Base-by-base conservation (phyloP, 2,329 filamentous ascomycete genomes). In the Cercospora canescens region DNA sequence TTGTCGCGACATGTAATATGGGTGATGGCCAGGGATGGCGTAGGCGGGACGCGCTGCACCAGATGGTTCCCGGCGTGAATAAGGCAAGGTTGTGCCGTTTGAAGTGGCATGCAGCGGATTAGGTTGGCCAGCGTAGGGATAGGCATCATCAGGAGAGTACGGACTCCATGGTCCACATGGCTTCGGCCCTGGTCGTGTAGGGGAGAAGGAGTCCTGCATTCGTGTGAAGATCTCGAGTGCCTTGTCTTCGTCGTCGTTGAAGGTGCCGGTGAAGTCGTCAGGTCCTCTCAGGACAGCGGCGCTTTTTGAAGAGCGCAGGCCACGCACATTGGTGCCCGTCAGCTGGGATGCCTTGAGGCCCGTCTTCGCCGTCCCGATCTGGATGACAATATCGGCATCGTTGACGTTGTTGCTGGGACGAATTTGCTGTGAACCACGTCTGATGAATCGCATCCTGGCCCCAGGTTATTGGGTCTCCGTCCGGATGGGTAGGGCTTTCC, bases 1-100 rank as follows among this genome's bases (percentile, higher is more conserved):
- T 65, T 82, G 80, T 73, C 82, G 81, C 0, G 81, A 81, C 34
- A 82, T 76, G 52, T 75, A 73, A 30, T 79, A 70, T 9, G 81
- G 80, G 34, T 77, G 78, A 55, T 67, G 78, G 48, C 77, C 75
- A 34, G 80, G 69, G 60, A 82, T 80, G 72, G 82, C 81, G 68
- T 81, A 78, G 34, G 80, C 80, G 60, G 76, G 78, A 70, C 81
- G 73, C 35, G 79, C 81, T 9, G 77, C 78, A 62, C 72, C 79
- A 8, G 79, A 81, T 12, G 72, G 70, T 54, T 77, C 72, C 18
- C 74, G 71, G 18, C 54, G 67, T n/a, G 69, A 54, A 30, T 52
- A 59, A 35, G 67, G 62, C 63, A 58, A 54, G 62, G 55, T 68
- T 48, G 55, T 30, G 65, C 52, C 63, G 65, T 63, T 63, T 52